Evolutionary conservation across 179 eudicot genomes (phyloP), one percentile per base, ranked within the genome.

Genomic region (Gypsophila paniculata): DNA sequence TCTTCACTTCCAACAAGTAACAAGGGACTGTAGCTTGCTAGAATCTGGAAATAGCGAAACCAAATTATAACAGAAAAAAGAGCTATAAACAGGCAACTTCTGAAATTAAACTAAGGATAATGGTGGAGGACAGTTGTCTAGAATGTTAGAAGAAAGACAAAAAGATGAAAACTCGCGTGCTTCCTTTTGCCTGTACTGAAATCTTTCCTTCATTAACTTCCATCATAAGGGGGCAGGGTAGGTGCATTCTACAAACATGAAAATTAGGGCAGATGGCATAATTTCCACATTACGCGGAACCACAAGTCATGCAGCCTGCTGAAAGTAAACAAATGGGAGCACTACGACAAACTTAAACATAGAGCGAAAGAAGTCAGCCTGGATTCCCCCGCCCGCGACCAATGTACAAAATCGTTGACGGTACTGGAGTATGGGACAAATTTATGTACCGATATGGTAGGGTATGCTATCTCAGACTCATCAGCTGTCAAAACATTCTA

Each of bases 1-100:
- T 86, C 88, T 82, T 90, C 98, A 80, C 88, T 89, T 58, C 99
- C 99, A 71, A 82, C 72, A 65, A 96, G 85, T 66, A 96, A 79
- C 73, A 76, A 82, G 7, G 99, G 96, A 76, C 86, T 74, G 83
- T 88, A 96, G 76, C 90, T 80, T 73, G 98, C 96, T 74, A 96
- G 83, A 72, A 93, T 92, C 99, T 96, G 88, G 69, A 84, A 80
- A 63, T 48, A 63, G 71, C 22, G 48, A 68, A 5, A 21, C 21
- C 6, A 19, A 42, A 65, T 36, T 34, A 2, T 36, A 10, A 51
- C 65, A 39, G 21, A 46, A 52, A 68, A 62, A 29, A 55, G 70
- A 14, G 42, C 44, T 19, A 21, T 70, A 51, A 26, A 38, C 25
- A 53, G 60, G 13, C 26, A 71, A 19, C 69, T 22, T 75, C 14